Evolutionary conservation across 2,329 filamentous ascomycete species (phyloP).

Genomic region (Pseudocercospora ulei): DNA sequence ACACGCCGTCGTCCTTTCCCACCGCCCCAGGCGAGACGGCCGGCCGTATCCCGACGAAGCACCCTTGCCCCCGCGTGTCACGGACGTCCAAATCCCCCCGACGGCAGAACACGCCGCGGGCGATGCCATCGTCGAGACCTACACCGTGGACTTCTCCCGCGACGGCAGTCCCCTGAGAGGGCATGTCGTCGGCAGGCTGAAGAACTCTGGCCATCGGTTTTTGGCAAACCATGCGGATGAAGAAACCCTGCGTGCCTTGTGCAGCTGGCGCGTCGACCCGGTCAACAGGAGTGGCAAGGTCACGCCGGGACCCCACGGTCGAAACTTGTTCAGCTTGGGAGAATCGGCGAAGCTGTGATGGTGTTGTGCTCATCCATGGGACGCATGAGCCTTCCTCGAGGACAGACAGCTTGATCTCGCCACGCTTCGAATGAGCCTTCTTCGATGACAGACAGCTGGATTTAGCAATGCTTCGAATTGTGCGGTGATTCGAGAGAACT

Average conservation of each 20-base stretch:
- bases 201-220: slow-evolving; percentile 42
- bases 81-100: slow-evolving; percentile 36
- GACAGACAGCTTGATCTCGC: neutral
- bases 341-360: slow-evolving; percentile 18
- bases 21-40: slow-evolving; percentile 35
- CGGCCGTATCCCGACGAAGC: slow-evolving; percentile 42
- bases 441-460: no score
- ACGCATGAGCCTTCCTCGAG: no score
- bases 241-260: slow-evolving; percentile 41
- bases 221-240: slow-evolving; percentile 50
- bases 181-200: slow-evolving; percentile 47
- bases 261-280: slow-evolving; percentile 39
- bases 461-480: no score
- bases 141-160: slow-evolving; percentile 50
- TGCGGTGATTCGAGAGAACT: no score
- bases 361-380: no score
- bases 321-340: slow-evolving; percentile 36
- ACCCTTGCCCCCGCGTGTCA: slow-evolving; percentile 40
- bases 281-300: slow-evolving; percentile 45
- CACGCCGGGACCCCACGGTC: slow-evolving; percentile 28
- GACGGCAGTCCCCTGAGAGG: slow-evolving; percentile 43
- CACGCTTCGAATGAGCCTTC: neutral
- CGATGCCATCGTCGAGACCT: slow-evolving; percentile 50
- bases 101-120: slow-evolving; percentile 43
- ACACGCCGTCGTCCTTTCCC: slow-evolving; percentile 52